phyloP scores from a whole-genome alignment of 2,329 filamentous ascomycete genomes.

The Capronia coronata region DNA sequence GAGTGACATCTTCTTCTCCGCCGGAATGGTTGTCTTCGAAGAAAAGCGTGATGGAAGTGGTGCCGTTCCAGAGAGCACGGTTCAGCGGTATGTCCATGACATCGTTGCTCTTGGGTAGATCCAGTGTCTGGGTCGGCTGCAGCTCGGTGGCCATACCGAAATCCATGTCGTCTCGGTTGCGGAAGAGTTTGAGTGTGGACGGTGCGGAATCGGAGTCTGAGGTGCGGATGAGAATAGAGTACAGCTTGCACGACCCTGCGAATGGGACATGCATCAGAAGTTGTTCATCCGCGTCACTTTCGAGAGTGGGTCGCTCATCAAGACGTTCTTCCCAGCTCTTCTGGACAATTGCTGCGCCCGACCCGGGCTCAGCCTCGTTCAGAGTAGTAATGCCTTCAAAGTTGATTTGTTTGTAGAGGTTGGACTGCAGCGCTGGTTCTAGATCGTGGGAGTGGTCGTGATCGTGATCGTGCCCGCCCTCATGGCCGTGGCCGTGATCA shows the following conservation, averaged over 20 bases:
- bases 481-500: slow-evolving; percentile 35
- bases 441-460: slow-evolving; percentile 92
- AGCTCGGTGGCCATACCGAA: slow-evolving; percentile 68
- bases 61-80: slow-evolving; percentile 79
- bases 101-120: slow-evolving; percentile 54
- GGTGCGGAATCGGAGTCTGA: slow-evolving; percentile 66
- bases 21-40: slow-evolving; percentile 84
- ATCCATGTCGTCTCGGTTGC: slow-evolving; percentile 82
- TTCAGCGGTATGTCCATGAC: slow-evolving; percentile 83
- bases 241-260: slow-evolving; percentile 86
- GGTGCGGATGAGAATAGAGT: slow-evolving; percentile 79
- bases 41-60: slow-evolving; percentile 77
- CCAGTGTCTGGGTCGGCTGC: slow-evolving; percentile 65
- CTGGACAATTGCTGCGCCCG: slow-evolving; percentile 68
- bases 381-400: slow-evolving; percentile 78
- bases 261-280: slow-evolving; percentile 90
- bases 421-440: slow-evolving; percentile 81
- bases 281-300: slow-evolving; percentile 85
- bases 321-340: slow-evolving; percentile 89
- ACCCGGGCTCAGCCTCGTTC: slow-evolving; percentile 66
- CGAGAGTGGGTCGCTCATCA: slow-evolving; percentile 63
- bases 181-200: slow-evolving; percentile 74
- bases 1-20: slow-evolving; percentile 72
- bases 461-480: slow-evolving; percentile 48
- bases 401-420: slow-evolving; percentile 85